phyloP scores from a whole-genome alignment of 163 green algal genomes.

The Chlamydomonas reinhardtii region DNA sequence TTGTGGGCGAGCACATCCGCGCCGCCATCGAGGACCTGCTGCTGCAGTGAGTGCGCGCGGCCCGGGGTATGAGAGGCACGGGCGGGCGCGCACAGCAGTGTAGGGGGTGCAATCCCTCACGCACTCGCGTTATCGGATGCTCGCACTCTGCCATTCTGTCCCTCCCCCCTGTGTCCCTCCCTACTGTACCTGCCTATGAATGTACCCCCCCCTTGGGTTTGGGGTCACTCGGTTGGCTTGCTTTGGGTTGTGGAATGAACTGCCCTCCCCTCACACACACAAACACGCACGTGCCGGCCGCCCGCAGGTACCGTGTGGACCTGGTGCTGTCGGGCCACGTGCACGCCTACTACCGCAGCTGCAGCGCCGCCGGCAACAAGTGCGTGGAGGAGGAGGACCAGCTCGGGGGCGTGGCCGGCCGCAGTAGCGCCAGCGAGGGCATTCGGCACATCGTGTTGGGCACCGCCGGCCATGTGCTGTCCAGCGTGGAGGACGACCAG shows the following conservation, averaged over 20 bases:
- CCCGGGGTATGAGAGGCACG: too few relatives aligned
- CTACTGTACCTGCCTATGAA: too few relatives aligned
- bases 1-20: constrained; percentile 65
- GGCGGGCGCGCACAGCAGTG: too few relatives aligned
- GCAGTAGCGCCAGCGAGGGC: background rate
- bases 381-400: background rate
- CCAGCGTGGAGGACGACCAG: constrained; percentile 44
- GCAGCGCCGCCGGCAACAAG: constrained; percentile 48
- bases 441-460: constrained; percentile 45
- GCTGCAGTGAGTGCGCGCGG: constrained; percentile 22
- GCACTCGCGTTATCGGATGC: too few relatives aligned
- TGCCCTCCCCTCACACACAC: too few relatives aligned
- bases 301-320: constrained; percentile 73
- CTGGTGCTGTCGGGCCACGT: constrained; percentile 70
- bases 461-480: constrained; percentile 46
- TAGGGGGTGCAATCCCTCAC: too few relatives aligned
- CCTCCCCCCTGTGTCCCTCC: too few relatives aligned
- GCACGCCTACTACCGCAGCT: constrained; percentile 70
- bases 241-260: too few relatives aligned
- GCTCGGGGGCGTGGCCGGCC: background rate
- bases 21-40: constrained; percentile 70
- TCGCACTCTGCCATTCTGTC: too few relatives aligned
- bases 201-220: too few relatives aligned
- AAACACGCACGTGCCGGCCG: too few relatives aligned
- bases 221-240: too few relatives aligned